A percentile compares a stretch with the other conserved stretches of the same genome.
Evolutionary conservation across 371 early-diverging fungal genomes (phyloP).

Genomic region (Mucor mucedo): DNA sequence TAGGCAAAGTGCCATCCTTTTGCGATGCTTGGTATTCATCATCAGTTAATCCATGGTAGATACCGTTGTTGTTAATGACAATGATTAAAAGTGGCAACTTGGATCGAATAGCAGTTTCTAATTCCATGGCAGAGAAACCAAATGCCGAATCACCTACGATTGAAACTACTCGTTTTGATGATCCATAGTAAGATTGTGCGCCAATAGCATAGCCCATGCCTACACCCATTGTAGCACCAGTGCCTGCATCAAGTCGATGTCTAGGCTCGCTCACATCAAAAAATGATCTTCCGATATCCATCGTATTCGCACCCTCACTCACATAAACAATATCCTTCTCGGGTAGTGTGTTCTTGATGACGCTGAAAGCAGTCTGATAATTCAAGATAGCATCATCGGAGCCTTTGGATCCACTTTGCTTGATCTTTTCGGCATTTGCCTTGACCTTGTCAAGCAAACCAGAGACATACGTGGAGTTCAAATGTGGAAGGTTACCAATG

Average conservation of each 20-base stretch:
- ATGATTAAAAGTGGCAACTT: slow-evolving; percentile 70
- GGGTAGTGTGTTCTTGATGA: slow-evolving; percentile 60
- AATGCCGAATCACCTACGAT: slow-evolving; percentile 85
- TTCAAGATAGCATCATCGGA: slow-evolving; percentile 59
- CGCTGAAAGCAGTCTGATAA: slow-evolving; percentile 73
- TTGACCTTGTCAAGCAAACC: slow-evolving; percentile 47
- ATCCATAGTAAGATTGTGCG: slow-evolving; percentile 64
- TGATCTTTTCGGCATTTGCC: slow-evolving; percentile 49
- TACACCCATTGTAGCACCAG: slow-evolving; percentile 85
- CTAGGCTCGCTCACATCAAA: slow-evolving; percentile 72
- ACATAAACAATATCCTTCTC: slow-evolving; percentile 60
- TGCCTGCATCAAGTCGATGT: slow-evolving; percentile 77
- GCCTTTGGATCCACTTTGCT: slow-evolving; percentile 33
- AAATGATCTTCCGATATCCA: slow-evolving; percentile 83
- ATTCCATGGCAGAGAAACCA: slow-evolving; percentile 85
- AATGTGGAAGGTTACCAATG: slow-evolving; percentile 12
- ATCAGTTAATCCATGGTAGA: slow-evolving; percentile 72
- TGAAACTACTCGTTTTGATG: slow-evolving; percentile 59
- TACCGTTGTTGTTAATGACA: slow-evolving; percentile 84
- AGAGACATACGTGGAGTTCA: slow-evolving; percentile 30
- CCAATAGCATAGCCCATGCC: slow-evolving; percentile 84
- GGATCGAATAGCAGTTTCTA: slow-evolving; percentile 78
- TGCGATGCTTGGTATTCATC: slow-evolving; percentile 43
- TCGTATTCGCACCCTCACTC: slow-evolving; percentile 85
- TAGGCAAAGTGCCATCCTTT: slow-evolving; percentile 50